Evolutionary conservation across 2,329 filamentous ascomycete species (phyloP).

Genomic region (Fusarium nygamai): DNA sequence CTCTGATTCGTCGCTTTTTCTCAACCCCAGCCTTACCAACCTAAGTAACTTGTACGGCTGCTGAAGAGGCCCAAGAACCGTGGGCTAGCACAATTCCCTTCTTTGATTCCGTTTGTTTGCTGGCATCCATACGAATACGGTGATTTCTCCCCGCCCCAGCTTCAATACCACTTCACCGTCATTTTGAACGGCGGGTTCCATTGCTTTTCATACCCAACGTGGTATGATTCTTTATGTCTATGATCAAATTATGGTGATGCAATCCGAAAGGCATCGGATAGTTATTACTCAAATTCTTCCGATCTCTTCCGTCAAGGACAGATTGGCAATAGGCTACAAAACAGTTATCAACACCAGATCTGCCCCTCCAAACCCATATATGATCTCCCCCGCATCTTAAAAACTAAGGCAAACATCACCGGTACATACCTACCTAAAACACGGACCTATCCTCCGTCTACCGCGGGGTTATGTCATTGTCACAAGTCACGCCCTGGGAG

Average conservation of each 20-base stretch:
- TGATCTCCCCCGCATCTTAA: constrained; percentile 25
- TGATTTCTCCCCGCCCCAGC: background rate
- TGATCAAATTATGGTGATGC: background rate
- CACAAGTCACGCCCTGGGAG: constrained; percentile 22
- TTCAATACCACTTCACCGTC: constrained; percentile 29
- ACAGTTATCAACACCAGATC: constrained; percentile 4
- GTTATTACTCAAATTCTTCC: background rate
- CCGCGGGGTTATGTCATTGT: constrained; percentile 16
- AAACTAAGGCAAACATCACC: background rate
- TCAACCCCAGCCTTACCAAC: constrained; percentile 14
- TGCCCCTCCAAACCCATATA: constrained; percentile 7
- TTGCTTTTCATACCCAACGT: constrained; percentile 1
- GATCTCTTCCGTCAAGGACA: background rate
- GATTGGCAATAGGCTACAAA: background rate
- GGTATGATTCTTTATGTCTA: background rate
- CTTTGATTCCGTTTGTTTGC: constrained; percentile 11
- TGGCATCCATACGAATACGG: constrained; percentile 40
- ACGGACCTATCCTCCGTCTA: constrained; percentile 29
- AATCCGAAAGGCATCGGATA: background rate
- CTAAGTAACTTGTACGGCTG: constrained; percentile 17
- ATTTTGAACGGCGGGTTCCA: constrained; percentile 21
- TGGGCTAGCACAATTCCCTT: constrained; percentile 3
- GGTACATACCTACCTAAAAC: constrained; percentile 17
- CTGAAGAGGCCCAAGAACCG: constrained; percentile 5
- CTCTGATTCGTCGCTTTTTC: constrained; percentile 40